These are phyloP conservation scores for Penicilliopsis zonata DNA, from an alignment of 495 filamentous ascomycete species.

Conservation along the genomic window DNA sequence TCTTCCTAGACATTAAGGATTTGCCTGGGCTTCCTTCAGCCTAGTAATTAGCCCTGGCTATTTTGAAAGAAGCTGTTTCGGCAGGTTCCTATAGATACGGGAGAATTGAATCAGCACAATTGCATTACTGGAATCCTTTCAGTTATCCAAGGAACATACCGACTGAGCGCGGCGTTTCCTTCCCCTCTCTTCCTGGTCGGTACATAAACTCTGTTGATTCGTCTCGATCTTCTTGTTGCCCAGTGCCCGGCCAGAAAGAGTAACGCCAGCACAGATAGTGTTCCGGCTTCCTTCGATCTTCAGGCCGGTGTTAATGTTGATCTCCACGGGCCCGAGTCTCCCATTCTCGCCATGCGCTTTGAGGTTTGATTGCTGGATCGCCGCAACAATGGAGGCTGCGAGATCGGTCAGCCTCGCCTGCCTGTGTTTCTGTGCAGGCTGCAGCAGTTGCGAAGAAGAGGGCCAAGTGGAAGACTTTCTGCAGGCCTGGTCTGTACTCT, in stretches of 20 bases:
- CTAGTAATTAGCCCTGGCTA: too few species aligned
- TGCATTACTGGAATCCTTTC: too few species aligned
- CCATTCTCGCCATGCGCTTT: background rate
- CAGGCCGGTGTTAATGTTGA: slow-evolving; percentile 16
- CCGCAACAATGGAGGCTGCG: slow-evolving; percentile 7
- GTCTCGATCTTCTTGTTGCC: background rate
- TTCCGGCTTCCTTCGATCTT: slow-evolving; percentile 15
- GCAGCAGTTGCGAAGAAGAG: slow-evolving; percentile 1
- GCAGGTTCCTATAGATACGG: too few species aligned
- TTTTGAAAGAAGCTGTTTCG: too few species aligned
- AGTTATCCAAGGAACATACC: slow-evolving; percentile 16
- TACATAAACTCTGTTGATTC: background rate
- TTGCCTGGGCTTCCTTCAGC: too few species aligned
- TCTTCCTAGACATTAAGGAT: too few species aligned
- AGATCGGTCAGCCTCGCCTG: slow-evolving; percentile 9
- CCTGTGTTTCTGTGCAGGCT: slow-evolving; percentile 4
- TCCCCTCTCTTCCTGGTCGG: background rate
- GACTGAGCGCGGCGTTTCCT: slow-evolving; percentile 19
- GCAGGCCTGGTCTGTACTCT: background rate
- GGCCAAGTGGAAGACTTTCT: slow-evolving; percentile 1
- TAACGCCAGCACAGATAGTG: slow-evolving; percentile 7
- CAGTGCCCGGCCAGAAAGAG: background rate
- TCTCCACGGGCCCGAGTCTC: slow-evolving; percentile 1
- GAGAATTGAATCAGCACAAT: too few species aligned
- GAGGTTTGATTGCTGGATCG: slow-evolving; percentile 4